A percentile compares a stretch with the other conserved stretches of the same genome.
These are phyloP conservation scores for Botryotinia calthae DNA, from an alignment of 2,329 filamentous ascomycete species.

Conservation along the genomic window DNA sequence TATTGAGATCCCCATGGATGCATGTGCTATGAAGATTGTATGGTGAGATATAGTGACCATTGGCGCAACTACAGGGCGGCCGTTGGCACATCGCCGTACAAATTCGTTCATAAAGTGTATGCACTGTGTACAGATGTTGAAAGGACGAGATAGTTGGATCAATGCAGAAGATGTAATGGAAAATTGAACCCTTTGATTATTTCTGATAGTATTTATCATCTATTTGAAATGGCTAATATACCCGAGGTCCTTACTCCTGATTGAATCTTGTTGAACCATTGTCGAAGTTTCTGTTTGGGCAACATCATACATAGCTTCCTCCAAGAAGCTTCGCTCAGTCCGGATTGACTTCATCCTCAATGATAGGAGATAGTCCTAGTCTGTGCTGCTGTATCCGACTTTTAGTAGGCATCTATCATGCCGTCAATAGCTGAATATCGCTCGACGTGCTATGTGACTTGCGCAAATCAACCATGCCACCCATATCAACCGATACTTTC, in stretches of 20 bases:
- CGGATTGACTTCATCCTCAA: background rate
- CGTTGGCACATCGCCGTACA: background rate
- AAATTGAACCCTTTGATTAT: background rate
- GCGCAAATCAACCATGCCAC: background rate
- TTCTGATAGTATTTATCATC: background rate
- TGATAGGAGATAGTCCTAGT: background rate
- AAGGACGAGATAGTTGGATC: background rate
- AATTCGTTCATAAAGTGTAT: background rate
- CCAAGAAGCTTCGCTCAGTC: background rate
- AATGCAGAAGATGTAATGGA: background rate
- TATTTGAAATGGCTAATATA: background rate
- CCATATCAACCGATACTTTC: background rate
- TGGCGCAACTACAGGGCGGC: constrained; percentile 17
- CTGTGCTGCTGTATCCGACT: background rate
- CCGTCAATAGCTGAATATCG: background rate
- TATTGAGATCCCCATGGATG: background rate
- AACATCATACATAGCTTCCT: background rate
- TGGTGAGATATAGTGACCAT: constrained; percentile 16
- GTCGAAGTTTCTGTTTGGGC: background rate
- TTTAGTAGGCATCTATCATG: background rate
- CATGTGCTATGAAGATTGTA: constrained; percentile 37
- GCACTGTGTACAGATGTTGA: background rate
- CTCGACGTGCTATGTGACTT: background rate
- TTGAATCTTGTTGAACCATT: background rate
- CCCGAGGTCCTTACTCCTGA: background rate